A percentile compares a stretch with the other conserved stretches of the same genome.
These are phyloP conservation scores for Penicillium silybi DNA, from an alignment of 495 filamentous ascomycete genomes.

Conservation along the genomic window DNA sequence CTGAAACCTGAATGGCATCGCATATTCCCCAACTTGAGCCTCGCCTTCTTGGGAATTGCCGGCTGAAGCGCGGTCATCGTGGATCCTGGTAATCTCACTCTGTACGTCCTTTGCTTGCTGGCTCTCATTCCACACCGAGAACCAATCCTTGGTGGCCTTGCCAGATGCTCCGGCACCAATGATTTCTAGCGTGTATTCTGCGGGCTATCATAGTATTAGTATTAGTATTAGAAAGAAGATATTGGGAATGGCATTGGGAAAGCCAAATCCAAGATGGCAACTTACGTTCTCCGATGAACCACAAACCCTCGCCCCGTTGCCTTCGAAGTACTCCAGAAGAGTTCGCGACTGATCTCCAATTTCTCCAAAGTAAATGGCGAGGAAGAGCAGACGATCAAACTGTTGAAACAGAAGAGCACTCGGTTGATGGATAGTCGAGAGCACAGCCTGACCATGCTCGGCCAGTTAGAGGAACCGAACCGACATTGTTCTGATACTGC, in stretches of 20 bases:
- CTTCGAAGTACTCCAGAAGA: conserved; percentile 72
- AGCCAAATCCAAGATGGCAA: too few relatives aligned
- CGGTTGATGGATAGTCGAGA: conserved; percentile 94
- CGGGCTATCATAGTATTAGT: conserved; percentile 47
- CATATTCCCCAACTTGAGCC: conserved; percentile 37
- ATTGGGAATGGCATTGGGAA: too few relatives aligned
- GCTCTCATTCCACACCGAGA: conserved; percentile 67
- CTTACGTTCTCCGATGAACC: conserved; percentile 74
- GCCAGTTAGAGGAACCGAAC: conserved; percentile 61
- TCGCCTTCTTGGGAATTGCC: conserved; percentile 10
- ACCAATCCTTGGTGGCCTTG: conserved; percentile 79
- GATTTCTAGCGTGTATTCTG: conserved; percentile 90
- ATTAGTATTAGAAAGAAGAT: too few relatives aligned
- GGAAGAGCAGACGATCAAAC: conserved; percentile 84
- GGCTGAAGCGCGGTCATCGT: conserved; percentile 38
- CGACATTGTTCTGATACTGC: conserved; percentile 55
- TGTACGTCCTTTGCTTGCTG: conserved; percentile 62
- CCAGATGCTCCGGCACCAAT: conserved; percentile 56
- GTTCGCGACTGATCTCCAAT: conserved; percentile 72
- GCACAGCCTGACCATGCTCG: conserved; percentile 80
- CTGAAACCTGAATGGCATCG: conserved; percentile 51
- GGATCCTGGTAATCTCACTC: conserved; percentile 61
- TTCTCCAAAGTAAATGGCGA: conserved; percentile 87
- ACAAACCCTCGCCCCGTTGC: conserved; percentile 66
- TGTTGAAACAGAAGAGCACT: conserved; percentile 88